phyloP scores from a whole-genome alignment of 1,284 basidiomycete species.

The Chalciporus sp. region DNA sequence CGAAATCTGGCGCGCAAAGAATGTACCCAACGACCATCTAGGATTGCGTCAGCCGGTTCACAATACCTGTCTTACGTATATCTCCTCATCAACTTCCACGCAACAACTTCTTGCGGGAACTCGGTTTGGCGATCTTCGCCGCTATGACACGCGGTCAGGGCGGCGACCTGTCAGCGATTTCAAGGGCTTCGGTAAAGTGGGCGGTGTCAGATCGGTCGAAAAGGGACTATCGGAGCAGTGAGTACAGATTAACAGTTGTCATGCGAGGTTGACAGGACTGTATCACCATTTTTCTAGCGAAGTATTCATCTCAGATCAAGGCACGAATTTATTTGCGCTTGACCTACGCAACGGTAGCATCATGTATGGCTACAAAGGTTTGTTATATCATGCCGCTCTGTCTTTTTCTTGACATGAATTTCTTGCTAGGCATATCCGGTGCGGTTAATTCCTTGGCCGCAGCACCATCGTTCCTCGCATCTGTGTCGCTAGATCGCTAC shows the following conservation, averaged over 20 bases:
- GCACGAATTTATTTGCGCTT: conserved; percentile 67
- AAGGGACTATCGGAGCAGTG: conserved; percentile 71
- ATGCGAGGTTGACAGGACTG: background rate
- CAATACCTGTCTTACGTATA: conserved; percentile 68
- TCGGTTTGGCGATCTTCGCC: conserved; percentile 72
- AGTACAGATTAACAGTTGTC: conserved; percentile 30
- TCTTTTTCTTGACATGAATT: background rate
- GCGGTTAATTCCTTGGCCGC: conserved; percentile 65
- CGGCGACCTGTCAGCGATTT: conserved; percentile 73
- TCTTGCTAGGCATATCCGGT: conserved; percentile 61
- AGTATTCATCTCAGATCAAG: conserved; percentile 74
- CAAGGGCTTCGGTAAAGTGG: conserved; percentile 59
- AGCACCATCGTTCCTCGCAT: conserved; percentile 55
- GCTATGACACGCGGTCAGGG: conserved; percentile 79
- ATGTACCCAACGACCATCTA: conserved; percentile 79
- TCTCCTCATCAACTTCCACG: conserved; percentile 43
- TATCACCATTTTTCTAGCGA: conserved; percentile 51
- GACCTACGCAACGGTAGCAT: conserved; percentile 77
- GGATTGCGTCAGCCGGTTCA: conserved; percentile 82
- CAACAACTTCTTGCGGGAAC: conserved; percentile 75
- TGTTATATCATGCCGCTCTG: conserved; percentile 5
- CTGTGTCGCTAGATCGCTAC: conserved; percentile 68
- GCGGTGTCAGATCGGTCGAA: conserved; percentile 68
- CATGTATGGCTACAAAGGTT: conserved; percentile 75
- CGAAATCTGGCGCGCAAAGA: conserved; percentile 81